Percentiles rank a stretch among this genome's conserved stretches.
These are phyloP conservation scores for Wickerhamomyces sp. DNA, from an alignment of 1,139 yeast species.

Conservation along the genomic window DNA sequence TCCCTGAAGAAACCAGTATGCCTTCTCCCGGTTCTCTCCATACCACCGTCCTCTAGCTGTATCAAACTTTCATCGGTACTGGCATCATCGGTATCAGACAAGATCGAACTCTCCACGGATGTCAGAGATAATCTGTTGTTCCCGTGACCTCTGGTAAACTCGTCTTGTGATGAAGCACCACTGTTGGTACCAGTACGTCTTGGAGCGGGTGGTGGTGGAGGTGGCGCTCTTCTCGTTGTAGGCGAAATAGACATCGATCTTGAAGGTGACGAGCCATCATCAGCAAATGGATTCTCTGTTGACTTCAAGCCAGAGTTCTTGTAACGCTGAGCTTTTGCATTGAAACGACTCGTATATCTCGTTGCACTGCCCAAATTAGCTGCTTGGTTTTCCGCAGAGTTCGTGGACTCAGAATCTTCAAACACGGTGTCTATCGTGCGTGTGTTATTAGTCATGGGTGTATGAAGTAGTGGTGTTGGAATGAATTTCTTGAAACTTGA, in stretches of 20 bases:
- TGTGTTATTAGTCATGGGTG: not conserved
- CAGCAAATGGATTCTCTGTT: constrained; percentile 16
- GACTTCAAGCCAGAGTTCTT: constrained; percentile 13
- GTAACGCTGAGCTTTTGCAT: constrained; percentile 11
- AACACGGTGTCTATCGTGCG: constrained; percentile 26
- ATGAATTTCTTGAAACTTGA: not conserved
- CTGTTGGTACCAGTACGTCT: constrained; percentile 10
- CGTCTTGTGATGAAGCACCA: constrained; percentile 2
- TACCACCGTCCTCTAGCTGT: constrained; percentile 9
- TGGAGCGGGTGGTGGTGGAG: constrained; percentile 19
- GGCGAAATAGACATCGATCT: not conserved
- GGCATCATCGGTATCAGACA: constrained; percentile 17
- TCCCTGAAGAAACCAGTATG: constrained; percentile 20
- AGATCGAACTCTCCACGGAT: constrained; percentile 17
- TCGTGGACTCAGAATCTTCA: constrained; percentile 21
- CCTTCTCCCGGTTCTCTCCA: constrained; percentile 2
- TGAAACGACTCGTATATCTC: constrained; percentile 1
- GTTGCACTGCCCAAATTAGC: not conserved
- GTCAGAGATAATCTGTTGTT: constrained; percentile 15
- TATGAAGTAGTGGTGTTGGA: constrained; percentile 1
- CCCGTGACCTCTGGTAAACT: constrained; percentile 13
- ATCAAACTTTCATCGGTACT: constrained; percentile 21
- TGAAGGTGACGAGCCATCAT: not conserved
- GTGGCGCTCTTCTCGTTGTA: constrained; percentile 3
- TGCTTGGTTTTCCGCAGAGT: constrained; percentile 2